Percentiles rank a stretch among this genome's conserved stretches.
These are phyloP conservation scores for Macrolepiota fuliginosa DNA, from an alignment of 768 basidiomycete genomes.

Conservation along the genomic window DNA sequence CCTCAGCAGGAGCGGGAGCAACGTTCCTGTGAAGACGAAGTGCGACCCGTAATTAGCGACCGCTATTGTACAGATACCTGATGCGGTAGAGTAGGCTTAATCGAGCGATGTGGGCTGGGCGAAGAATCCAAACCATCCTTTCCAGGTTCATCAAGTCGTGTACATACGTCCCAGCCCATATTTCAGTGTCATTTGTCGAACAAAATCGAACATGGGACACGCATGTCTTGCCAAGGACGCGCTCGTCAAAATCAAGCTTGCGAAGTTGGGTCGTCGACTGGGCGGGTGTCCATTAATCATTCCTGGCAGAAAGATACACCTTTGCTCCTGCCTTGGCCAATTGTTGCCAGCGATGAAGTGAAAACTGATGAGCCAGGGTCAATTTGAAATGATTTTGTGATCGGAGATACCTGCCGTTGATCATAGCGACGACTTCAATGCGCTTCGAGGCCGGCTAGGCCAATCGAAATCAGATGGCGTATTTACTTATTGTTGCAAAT, in stretches of 20 bases:
- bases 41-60: conserved; percentile 19
- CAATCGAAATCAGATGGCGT: not conserved
- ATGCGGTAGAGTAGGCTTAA: conserved; percentile 16
- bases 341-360: not conserved
- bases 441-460: conserved; percentile 5
- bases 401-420: conserved; percentile 1
- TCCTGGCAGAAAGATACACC: conserved; percentile 53
- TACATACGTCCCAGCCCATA: too few species aligned
- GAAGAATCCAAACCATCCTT: not conserved
- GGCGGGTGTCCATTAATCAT: too few species aligned
- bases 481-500: not conserved
- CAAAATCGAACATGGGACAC: too few species aligned
- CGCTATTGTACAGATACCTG: conserved; percentile 7
- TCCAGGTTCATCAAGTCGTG: not conserved
- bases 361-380: not conserved
- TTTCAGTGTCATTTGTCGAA: too few species aligned
- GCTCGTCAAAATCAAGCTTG: conserved; percentile 49
- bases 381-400: not conserved
- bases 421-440: conserved; percentile 9
- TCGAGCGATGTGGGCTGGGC: not conserved
- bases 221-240: too few species aligned
- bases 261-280: conserved; percentile 48
- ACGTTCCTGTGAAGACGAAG: conserved; percentile 24
- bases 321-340: conserved; percentile 10
- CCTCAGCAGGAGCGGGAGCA: conserved; percentile 23